Evolutionary conservation across 768 basidiomycete species (phyloP), one percentile per base, ranked within the genome.

Genomic region (Terana coerulea): DNA sequence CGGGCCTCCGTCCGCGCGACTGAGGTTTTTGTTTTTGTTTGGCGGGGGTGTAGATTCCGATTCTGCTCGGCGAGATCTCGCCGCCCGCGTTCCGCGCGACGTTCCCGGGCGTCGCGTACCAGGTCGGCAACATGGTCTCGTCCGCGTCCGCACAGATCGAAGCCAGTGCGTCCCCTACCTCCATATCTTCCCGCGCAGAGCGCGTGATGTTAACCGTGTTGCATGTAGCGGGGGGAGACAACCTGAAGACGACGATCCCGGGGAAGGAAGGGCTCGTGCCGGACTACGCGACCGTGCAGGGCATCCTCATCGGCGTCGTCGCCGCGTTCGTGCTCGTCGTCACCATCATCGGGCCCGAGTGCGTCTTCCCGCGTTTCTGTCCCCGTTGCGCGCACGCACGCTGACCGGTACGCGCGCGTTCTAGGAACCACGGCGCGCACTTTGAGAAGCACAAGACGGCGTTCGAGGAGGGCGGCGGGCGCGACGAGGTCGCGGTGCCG

Each of bases 31-130:
- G 10, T 34, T 30, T 35, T 59, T 1, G 31, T 14, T 33, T 11
- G 9, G 37, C 36, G 12, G 17, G 10, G 29, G 26, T 10, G 21
- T 46, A 74, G 75, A 77, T 81, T 64, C 91, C 91, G 1, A 86
- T 92, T 59, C 87, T 86, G 65, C 74, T 95, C 19, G 76, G 82
- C 11, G 92, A 95, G 67, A 76, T 92, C 70, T 87, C 88, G 0
- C 93, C 93, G 2, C 87, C 90, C 3, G 91, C 89, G 0, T 95
- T 93, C 76, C 77, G 93, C 51, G 88, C 91, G 3, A 87, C 87
- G 1, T 93, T 91, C 75, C 87, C 88, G 33, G 91, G 91, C 52
- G 80, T 91, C 0, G 81, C 86, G 2, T 94, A 93, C 68, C 91
- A 92, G 60, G 59, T 92, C 22, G 89, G 91, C 36, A 91, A 89